Evolutionary conservation across 2,329 filamentous ascomycete genomes (phyloP).

Genomic region (Grosmannia clavigera): DNA sequence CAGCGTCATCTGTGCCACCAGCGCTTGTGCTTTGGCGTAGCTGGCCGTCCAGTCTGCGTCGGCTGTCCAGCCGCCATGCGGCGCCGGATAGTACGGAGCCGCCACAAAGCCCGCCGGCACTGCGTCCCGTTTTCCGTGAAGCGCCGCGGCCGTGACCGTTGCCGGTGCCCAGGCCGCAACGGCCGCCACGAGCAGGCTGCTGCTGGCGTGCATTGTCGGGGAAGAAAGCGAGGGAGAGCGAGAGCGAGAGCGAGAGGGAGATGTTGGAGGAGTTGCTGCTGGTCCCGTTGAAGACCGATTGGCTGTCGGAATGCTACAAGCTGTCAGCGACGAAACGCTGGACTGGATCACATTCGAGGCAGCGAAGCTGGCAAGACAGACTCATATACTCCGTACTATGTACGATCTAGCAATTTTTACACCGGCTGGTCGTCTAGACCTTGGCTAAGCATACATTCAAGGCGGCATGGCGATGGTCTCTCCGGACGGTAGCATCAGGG

Average conservation of each 20-base stretch:
- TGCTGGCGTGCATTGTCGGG: background rate
- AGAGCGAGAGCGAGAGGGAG: background rate
- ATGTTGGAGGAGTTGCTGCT: too few species aligned
- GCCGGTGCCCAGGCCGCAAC: background rate
- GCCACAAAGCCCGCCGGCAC: slow-evolving; percentile 27
- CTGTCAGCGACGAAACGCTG: too few species aligned
- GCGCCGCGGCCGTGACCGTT: slow-evolving; percentile 4
- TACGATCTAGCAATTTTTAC: too few species aligned
- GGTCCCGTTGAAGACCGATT: too few species aligned
- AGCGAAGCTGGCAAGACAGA: too few species aligned
- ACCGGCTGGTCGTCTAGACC: too few species aligned
- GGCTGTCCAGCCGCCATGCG: slow-evolving; percentile 54
- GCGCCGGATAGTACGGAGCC: slow-evolving; percentile 59
- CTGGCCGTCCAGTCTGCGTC: slow-evolving; percentile 51
- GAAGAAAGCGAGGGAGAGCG: background rate
- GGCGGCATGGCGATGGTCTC: too few species aligned
- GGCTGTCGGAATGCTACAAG: too few species aligned
- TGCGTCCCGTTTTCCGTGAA: slow-evolving; percentile 13
- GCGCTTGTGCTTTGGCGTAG: slow-evolving; percentile 53
- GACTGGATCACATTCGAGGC: too few species aligned
- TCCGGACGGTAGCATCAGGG: too few species aligned
- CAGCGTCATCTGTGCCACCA: slow-evolving; percentile 66
- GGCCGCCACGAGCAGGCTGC: background rate
- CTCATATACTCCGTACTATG: too few species aligned
- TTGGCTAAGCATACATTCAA: too few species aligned